Evolutionary conservation across 495 filamentous ascomycete genomes (phyloP), one percentile per base, ranked within the genome.

Genomic region (Chaetomium cochliodes): DNA sequence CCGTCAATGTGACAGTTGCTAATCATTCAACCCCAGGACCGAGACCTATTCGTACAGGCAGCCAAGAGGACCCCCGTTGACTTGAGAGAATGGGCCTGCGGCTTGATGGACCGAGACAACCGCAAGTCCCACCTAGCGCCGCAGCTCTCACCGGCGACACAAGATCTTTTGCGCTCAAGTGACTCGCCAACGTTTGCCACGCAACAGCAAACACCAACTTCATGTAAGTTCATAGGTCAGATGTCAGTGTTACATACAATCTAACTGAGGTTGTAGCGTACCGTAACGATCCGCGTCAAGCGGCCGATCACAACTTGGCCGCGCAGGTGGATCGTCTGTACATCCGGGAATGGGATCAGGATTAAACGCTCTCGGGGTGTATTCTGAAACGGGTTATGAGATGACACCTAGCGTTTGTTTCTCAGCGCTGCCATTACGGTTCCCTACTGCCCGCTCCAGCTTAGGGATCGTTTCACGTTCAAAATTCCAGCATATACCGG

Each of bases 61-160:
- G 93, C 92, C 37, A 96, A 96, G 80, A 87, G 93, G 53, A 97
- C 93, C 1, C 93, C 93, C 0, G 93, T 97, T 6, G 88, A 97
- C 73, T 80, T 97, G 20, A 85, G 89, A 77, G 88, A 89, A 58
- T 97, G 93, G 93, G 92, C 93, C 25, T 87, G 92, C 55, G 86
- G 89, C 70, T 84, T 97, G 82, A 92, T 96, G 86, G 90, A 96
- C 66, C 85, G 86, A 65, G 87, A 96, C 69, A 94, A 96, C 70
- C 91, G 92, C 69, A 96, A 93, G 75, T 96, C 91, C 7, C 93
- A 97, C 76, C 84, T 97, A 44, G 88, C 84, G 26, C 88, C 91
- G 47, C 86, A 82, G 70, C 79, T 81, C 60, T 88, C 81, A 56
- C 86, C 79, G 49, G 78, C 84, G 49, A 85, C 84, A 6, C 81